Base-by-base conservation (phyloP, 257 asterid species). In the Solanum ossicruentum region DNA sequence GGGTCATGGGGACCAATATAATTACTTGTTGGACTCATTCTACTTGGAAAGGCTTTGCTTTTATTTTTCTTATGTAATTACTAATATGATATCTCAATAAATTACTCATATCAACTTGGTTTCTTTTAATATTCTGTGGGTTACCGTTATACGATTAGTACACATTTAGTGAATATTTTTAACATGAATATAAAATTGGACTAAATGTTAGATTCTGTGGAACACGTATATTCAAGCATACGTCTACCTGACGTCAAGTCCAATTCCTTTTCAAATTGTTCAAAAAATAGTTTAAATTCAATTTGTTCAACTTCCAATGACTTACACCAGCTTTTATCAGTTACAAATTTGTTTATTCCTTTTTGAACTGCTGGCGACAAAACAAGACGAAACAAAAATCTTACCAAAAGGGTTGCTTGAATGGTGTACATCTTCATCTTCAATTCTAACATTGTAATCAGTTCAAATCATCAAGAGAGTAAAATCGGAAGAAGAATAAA, bases 1-100 rank as follows among this genome's bases (percentile, higher is more conserved):
- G 82, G 21, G 6, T 13, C 39, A 63, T 73, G 60, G 81, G 54
- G 83, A 16, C 83, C 83, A 78, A 65, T 65, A 65, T 65, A 6
- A 45, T 78, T 78, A 36, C 49, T 75, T 75, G 26, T 57, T 70
- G 83, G 91, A 84, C 87, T 87, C 92, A 54, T 84, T 84, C 72
- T 63, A 81, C 86, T 85, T 84, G 77, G 80, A 85, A 84, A 41
- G n/a, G 51, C 80, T 47, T 52, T 78, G 28, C 18, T 58, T n/a
- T 58, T 58, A 58, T 26, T 26, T 78, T 26, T 52, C 49, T 52
- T 52, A 20, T 26, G 45, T 49, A 77, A 75, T 75, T 75, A 75
- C 36, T 69, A 45, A 15, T 49, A 77, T 15, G 4, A 51, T 26
- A 78, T 78, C 65, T 78, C 17, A 78, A 52, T 78, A 52, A 52